Conservation (phyloP, 352 stramenopile species). For the Halophytophthora batemanensis region DNA sequence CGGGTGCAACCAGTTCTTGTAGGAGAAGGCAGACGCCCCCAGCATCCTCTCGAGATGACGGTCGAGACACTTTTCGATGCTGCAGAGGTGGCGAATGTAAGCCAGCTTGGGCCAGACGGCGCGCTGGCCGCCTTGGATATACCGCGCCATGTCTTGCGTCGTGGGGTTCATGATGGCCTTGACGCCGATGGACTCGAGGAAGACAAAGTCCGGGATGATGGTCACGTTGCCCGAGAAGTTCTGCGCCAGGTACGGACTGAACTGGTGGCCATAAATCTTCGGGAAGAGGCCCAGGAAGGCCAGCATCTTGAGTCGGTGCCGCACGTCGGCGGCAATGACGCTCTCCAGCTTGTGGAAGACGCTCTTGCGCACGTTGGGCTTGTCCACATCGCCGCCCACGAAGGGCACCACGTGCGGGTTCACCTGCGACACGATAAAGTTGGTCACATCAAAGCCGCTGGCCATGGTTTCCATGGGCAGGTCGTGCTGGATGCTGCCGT, state of each 20-base stretch:
- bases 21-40: constrained; percentile 12
- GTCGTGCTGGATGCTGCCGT: constrained; percentile 91
- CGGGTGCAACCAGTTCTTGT: constrained; percentile 27
- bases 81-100: constrained; percentile 92
- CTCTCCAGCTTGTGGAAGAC: constrained; percentile 77
- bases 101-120: constrained; percentile 91
- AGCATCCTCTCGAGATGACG: constrained; percentile 27
- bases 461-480: constrained; percentile 93
- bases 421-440: constrained; percentile 90
- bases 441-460: constrained; percentile 92
- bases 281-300: constrained; percentile 85
- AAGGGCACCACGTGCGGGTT: constrained; percentile 93
- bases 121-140: constrained; percentile 85
- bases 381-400: constrained; percentile 87
- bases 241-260: constrained; percentile 82
- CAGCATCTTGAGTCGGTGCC: constrained; percentile 69
- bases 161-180: constrained; percentile 86
- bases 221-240: constrained; percentile 98
- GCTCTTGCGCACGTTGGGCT: constrained; percentile 59
- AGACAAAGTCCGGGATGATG: constrained; percentile 89
- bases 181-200: constrained; percentile 73
- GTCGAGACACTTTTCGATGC: constrained; percentile 83
- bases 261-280: constrained; percentile 79
- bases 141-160: constrained; percentile 65
- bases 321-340: constrained; percentile 76